Evolutionary conservation across 73 alveolate species (phyloP).

Genomic region (Paramecium sexaurelia): DNA sequence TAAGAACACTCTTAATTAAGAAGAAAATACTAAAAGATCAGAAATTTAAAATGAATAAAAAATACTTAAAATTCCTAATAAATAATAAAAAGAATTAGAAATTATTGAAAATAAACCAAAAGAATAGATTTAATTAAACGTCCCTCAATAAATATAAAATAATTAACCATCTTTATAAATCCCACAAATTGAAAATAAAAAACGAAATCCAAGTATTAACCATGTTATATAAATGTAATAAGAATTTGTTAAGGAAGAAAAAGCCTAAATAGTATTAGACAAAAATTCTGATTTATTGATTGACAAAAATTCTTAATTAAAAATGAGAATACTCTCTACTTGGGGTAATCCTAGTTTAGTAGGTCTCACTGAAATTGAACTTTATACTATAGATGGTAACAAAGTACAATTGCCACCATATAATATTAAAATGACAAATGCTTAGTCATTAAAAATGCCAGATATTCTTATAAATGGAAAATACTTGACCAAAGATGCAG

Average conservation of each 20-base stretch:
- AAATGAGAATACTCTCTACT: conserved; percentile 77
- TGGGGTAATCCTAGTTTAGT: conserved; percentile 84
- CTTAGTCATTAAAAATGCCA: conserved; percentile 68
- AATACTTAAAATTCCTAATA: neutral
- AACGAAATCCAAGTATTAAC: neutral
- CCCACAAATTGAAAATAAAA: conserved; percentile 35
- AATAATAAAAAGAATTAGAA: neutral
- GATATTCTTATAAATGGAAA: conserved; percentile 75
- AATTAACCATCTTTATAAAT: neutral
- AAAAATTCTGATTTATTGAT: conserved; percentile 72
- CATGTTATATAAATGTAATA: neutral
- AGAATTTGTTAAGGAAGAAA: conserved; percentile 65
- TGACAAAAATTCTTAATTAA: conserved; percentile 35
- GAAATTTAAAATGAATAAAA: neutral
- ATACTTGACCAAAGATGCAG: conserved; percentile 76
- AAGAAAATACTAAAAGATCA: neutral
- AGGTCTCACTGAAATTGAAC: conserved; percentile 88
- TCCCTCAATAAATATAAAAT: neutral
- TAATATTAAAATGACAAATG: conserved; percentile 65
- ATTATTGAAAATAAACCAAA: neutral
- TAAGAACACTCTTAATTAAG: neutral
- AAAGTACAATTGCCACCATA: conserved; percentile 75
- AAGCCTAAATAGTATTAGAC: neutral
- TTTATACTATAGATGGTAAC: conserved; percentile 60
- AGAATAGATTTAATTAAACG: neutral